Evolutionary conservation across 2,329 filamentous ascomycete genomes (phyloP).

Genomic region (Trichothecium sympodiale): DNA sequence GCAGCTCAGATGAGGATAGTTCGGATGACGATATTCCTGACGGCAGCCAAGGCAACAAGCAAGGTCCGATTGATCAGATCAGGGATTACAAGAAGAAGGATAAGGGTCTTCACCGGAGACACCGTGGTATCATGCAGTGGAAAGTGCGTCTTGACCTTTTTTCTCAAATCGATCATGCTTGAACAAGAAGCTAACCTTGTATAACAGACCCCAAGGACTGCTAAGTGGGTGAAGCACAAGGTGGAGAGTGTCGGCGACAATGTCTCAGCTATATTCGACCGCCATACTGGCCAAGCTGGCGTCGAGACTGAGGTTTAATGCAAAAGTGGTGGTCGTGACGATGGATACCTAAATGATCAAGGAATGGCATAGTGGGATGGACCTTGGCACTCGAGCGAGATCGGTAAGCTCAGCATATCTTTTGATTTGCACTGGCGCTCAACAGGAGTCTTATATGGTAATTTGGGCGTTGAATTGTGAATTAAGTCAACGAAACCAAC

Average conservation of each 20-base stretch:
- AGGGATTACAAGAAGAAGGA: conserved; percentile 50
- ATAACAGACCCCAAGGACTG: conserved; percentile 28
- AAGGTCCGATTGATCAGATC: conserved; percentile 36
- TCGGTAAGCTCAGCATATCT: no score
- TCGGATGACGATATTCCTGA: conserved; percentile 26
- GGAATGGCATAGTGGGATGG: no score
- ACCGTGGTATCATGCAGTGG: conserved; percentile 68
- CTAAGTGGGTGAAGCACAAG: conserved; percentile 42
- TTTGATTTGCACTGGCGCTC: no score
- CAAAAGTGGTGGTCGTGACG: no score
- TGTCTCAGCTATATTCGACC: conserved; percentile 44
- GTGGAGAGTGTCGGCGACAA: conserved; percentile 46
- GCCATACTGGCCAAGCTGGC: conserved; percentile 44
- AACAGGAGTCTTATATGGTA: no score
- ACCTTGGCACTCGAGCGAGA: no score
- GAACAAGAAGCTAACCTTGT: background rate
- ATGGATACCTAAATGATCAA: no score
- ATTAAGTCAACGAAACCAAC: no score
- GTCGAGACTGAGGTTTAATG: conserved; percentile 59
- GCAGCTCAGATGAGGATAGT: conserved; percentile 20
- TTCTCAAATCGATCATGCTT: background rate
- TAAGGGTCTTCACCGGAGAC: conserved; percentile 50
- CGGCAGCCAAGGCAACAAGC: conserved; percentile 25
- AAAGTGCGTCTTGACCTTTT: conserved; percentile 18
- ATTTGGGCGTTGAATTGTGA: no score